These are phyloP conservation scores for Aplosporella prunicola DNA, from an alignment of 2,329 filamentous ascomycete species.

Conservation along the genomic window DNA sequence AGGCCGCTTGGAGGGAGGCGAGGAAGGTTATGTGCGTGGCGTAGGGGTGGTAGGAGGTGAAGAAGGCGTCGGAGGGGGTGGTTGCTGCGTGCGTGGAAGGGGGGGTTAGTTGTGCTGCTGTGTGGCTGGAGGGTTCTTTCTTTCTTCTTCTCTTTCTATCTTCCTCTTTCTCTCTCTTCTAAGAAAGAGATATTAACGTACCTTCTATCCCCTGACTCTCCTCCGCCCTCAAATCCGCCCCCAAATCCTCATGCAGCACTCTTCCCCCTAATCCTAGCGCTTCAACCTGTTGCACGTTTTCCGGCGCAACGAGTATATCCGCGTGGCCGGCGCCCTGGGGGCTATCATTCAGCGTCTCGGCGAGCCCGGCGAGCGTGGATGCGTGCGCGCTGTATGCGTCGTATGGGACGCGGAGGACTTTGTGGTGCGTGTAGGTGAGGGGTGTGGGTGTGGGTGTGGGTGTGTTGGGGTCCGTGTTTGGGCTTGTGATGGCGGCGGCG, in stretches of 20 bases:
- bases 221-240: conserved; percentile 24
- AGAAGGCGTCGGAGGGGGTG: conserved; percentile 27
- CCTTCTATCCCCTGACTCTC: no score
- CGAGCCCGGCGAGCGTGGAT: conserved; percentile 22
- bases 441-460: background rate
- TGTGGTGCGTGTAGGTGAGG: conserved; percentile 28
- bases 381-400: conserved; percentile 18
- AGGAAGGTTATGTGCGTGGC: conserved; percentile 26
- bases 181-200: no score
- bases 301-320: conserved; percentile 28
- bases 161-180: no score
- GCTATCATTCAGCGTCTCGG: conserved; percentile 25
- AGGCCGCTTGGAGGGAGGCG: conserved; percentile 24
- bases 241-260: conserved; percentile 26
- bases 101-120: no score
- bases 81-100: no score
- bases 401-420: conserved; percentile 25
- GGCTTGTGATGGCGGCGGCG: background rate
- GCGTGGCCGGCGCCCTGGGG: conserved; percentile 23
- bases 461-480: no score
- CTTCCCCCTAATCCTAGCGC: conserved; percentile 19
- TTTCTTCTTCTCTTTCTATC: no score
- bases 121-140: background rate
- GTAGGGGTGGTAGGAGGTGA: conserved; percentile 28
- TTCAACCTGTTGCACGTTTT: conserved; percentile 22